phyloP scores from a whole-genome alignment of 306 rosid species.

The Gastrolobium villosum region DNA sequence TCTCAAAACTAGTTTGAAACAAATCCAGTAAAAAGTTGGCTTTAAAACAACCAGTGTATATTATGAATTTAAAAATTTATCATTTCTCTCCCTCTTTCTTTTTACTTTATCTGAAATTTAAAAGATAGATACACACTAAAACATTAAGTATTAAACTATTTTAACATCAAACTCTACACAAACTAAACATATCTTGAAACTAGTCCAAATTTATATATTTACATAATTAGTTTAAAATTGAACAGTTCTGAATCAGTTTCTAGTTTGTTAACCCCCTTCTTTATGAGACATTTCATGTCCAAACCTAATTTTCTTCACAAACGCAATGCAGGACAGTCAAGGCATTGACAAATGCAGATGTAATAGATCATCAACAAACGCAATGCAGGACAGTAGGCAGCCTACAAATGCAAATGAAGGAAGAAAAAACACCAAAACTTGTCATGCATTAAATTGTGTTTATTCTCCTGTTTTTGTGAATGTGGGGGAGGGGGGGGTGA shows the following conservation, averaged over 20 bases:
- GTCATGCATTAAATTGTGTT: neutral
- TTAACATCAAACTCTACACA: slow-evolving; percentile 4
- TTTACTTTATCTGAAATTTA: neutral
- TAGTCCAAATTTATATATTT: neutral
- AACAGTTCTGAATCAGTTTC: neutral
- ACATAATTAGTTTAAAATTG: neutral
- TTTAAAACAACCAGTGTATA: neutral
- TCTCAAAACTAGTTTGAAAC: slow-evolving; percentile 2
- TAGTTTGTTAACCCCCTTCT: neutral
- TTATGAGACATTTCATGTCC: neutral
- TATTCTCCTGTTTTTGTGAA: neutral
- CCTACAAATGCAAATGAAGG: too few species aligned
- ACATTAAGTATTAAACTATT: neutral
- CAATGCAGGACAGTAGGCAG: too few species aligned
- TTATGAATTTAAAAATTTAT: neutral
- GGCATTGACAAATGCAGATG: neutral
- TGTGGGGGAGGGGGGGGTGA: neutral
- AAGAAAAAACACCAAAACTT: neutral
- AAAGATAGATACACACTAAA: neutral
- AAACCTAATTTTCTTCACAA: neutral
- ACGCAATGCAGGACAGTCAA: neutral
- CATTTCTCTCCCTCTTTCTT: neutral
- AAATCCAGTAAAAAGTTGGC: neutral
- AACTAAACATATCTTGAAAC: slow-evolving; percentile 8
- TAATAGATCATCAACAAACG: too few species aligned